Base-by-base conservation (phyloP, 2,329 filamentous ascomycete species). In the Teratosphaeria nubilosa region DNA sequence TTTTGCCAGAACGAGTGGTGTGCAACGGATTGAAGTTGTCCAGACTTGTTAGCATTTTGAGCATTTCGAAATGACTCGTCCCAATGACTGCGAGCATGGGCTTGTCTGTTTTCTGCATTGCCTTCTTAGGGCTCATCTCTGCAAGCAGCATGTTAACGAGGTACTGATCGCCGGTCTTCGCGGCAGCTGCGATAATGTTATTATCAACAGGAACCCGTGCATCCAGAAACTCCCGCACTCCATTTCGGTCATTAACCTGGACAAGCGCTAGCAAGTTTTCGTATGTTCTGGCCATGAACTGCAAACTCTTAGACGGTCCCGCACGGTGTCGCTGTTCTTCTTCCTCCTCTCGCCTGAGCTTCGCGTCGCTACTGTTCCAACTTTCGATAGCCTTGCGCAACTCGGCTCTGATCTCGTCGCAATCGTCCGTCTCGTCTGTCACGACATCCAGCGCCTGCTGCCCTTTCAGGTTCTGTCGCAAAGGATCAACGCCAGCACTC, bases 81-180 rank as follows among this genome's bases (percentile, higher is more conserved):
- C 94, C 92, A 63, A 99, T 96, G 1, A 94, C 91, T 59, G 91
- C 91, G 41, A 96, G 82, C 79, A 99, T 95, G 1, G 94, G 94
- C 0, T 92, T 97, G 55, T 91, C 87, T 67, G 88, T 86, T 58
- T 94, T 91, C 50, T 80, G 75, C 59, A 82, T 77, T 31, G 80
- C 79, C 59, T 77, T 76, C 53, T 53, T 91, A 73, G 13, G 88
- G 83, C 6, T 81, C 78, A 32, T 76, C 59, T 78, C 75, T 16
- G 76, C 79, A 58, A 83, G 72, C 34, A 83, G 72, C 61, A 96
- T 81, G 68, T 91, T 89, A 61, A 96, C 84, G 25, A 95, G 88
- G 58, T 92, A 84, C 65, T 91, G 86, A 68, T 99, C 92, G 1
- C 94, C 94, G 58, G 91, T 94, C 73, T 90, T 87, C 31, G 94